Evolutionary conservation across 176 grass and related monocot genomes (phyloP).

Genomic region (Chrysopogon serrulatus): DNA sequence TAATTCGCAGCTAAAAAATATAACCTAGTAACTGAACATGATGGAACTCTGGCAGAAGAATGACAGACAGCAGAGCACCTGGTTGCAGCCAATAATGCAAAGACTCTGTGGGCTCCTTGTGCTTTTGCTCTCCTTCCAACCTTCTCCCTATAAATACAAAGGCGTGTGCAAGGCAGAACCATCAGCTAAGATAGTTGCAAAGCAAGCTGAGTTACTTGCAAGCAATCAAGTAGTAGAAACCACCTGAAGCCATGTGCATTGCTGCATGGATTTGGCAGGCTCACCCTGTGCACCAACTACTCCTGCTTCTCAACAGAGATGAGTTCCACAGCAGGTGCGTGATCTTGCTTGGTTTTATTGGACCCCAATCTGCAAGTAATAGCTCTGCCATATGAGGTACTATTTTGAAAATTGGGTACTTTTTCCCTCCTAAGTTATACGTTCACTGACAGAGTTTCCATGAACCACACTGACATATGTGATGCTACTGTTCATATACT

Average conservation of each 20-base stretch:
- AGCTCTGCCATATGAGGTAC: not conserved
- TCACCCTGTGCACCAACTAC: constrained; percentile 67
- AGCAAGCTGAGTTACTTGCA: not conserved
- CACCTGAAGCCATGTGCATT: constrained; percentile 74
- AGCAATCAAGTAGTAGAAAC: constrained; percentile 3
- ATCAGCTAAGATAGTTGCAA: constrained; percentile 12
- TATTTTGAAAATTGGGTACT: not conserved
- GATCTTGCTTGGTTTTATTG: not conserved
- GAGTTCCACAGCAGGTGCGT: constrained; percentile 71
- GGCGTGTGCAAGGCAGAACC: constrained; percentile 1
- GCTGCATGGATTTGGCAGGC: constrained; percentile 94
- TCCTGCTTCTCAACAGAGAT: constrained; percentile 84
- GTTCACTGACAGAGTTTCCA: not conserved
- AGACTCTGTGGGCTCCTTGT: constrained; percentile 21
- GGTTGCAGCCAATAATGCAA: constrained; percentile 29
- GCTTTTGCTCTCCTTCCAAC: not conserved
- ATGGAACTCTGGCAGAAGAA: constrained; percentile 26
- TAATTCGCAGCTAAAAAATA: not conserved
- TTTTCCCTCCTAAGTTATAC: not conserved
- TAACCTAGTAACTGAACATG: constrained; percentile 16
- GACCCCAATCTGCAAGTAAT: not conserved
- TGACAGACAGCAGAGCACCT: constrained; percentile 22
- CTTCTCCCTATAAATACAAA: constrained; percentile 53
- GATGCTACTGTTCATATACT: not conserved
- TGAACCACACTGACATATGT: not conserved